Evolutionary conservation across 768 basidiomycete species (phyloP).

Genomic region (Rhodotorula taiwanensis): DNA sequence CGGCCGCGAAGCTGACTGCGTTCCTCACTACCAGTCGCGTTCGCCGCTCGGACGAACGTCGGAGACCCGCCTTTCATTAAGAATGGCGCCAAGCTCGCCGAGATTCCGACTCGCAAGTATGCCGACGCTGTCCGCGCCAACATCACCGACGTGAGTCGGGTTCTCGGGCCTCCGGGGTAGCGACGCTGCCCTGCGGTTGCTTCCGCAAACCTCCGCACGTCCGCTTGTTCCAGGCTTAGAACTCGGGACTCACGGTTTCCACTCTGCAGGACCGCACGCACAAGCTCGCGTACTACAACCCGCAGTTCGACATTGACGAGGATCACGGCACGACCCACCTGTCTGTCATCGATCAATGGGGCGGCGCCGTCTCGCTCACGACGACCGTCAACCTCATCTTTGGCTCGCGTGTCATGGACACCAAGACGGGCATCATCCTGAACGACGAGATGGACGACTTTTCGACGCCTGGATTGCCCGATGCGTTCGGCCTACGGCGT

Average conservation of each 20-base stretch:
- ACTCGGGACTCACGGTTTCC: background rate
- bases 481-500: constrained; percentile 72
- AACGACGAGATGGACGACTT: constrained; percentile 87
- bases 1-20: no score
- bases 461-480: constrained; percentile 72
- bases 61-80: constrained; percentile 62
- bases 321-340: constrained; percentile 95
- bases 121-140: constrained; percentile 58
- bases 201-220: no score
- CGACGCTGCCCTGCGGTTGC: no score
- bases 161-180: background rate
- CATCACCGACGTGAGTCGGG: constrained; percentile 67
- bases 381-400: constrained; percentile 85
- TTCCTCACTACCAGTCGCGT: constrained; percentile 50
- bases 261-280: constrained; percentile 66
- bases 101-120: constrained; percentile 47
- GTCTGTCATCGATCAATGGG: constrained; percentile 70
- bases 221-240: background rate
- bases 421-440: constrained; percentile 76
- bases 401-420: constrained; percentile 79
- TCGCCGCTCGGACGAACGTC: constrained; percentile 69
- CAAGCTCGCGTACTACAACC: constrained; percentile 70
- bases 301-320: constrained; percentile 63
- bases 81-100: constrained; percentile 25
- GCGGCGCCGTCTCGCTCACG: constrained; percentile 77